phyloP scores from a whole-genome alignment of 2,329 filamentous ascomycete genomes.

The Colletotrichum tropicicola region DNA sequence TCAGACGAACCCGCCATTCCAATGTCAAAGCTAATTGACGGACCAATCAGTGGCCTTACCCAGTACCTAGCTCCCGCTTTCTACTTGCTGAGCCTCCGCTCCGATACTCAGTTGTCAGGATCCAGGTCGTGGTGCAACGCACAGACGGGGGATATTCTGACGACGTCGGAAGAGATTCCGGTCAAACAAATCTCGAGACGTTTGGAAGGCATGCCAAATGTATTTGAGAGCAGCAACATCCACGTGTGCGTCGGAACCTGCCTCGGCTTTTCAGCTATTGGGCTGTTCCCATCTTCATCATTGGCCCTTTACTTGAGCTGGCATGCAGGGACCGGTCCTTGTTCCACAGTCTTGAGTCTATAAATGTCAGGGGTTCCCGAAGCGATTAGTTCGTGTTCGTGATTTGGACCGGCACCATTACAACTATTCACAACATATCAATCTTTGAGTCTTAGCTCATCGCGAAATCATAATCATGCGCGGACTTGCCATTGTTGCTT shows the following conservation, averaged over 20 bases:
- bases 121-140: background rate
- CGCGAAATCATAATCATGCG: background rate
- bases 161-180: background rate
- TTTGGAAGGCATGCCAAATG: background rate
- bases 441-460: background rate
- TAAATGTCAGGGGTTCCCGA: background rate
- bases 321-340: background rate
- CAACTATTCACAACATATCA: background rate
- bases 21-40: background rate
- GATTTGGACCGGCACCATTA: background rate
- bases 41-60: no score
- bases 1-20: conserved; percentile 10
- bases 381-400: background rate
- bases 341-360: background rate
- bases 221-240: background rate
- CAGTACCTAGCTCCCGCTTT: background rate
- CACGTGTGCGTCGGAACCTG: background rate
- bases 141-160: background rate
- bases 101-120: background rate
- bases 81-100: background rate
- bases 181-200: conserved; percentile 28
- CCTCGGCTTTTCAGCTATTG: background rate
- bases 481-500: conserved; percentile 7
- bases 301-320: background rate
- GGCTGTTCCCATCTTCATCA: background rate